Evolutionary conservation across 805 yeast genomes (phyloP).

Genomic region (Candida pseudofarinosa): DNA sequence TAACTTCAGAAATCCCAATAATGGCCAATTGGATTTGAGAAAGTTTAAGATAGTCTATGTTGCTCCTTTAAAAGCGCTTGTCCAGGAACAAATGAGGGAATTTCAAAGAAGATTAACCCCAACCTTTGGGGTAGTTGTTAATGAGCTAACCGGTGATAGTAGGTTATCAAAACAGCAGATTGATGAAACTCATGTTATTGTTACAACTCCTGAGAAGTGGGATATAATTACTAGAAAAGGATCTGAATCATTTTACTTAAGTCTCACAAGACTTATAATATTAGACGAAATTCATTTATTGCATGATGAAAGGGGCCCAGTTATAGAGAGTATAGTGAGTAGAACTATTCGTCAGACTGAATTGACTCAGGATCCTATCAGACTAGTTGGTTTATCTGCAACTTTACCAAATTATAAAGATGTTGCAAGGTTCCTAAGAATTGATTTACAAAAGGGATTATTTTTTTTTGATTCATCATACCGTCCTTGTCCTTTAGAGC

Average conservation of each 20-base stretch:
- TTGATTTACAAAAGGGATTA: constrained; percentile 51
- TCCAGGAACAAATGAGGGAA: constrained; percentile 90
- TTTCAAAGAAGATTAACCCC: constrained; percentile 62
- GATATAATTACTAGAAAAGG: constrained; percentile 88
- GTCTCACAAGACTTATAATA: constrained; percentile 64
- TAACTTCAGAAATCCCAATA: constrained; percentile 42
- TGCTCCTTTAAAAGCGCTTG: constrained; percentile 92
- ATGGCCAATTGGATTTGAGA: constrained; percentile 49
- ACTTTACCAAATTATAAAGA: constrained; percentile 86
- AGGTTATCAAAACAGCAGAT: constrained; percentile 73
- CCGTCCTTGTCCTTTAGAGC: constrained; percentile 91
- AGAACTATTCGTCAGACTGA: constrained; percentile 54
- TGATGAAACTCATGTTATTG: constrained; percentile 71
- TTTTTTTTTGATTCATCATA: constrained; percentile 80
- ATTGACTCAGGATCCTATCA: constrained; percentile 44
- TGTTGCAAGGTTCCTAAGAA: constrained; percentile 78
- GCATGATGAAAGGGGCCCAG: constrained; percentile 96
- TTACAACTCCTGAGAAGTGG: constrained; percentile 98
- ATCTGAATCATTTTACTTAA: constrained; percentile 60
- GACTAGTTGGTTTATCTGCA: constrained; percentile 87
- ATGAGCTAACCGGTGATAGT: constrained; percentile 89
- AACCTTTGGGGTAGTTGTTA: constrained; percentile 65
- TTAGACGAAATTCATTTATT: constrained; percentile 91
- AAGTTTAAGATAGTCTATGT: constrained; percentile 78
- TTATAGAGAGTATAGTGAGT: constrained; percentile 80